These are phyloP conservation scores for Cercospora sesami DNA, from an alignment of 2,329 filamentous ascomycete species.

Conservation along the genomic window DNA sequence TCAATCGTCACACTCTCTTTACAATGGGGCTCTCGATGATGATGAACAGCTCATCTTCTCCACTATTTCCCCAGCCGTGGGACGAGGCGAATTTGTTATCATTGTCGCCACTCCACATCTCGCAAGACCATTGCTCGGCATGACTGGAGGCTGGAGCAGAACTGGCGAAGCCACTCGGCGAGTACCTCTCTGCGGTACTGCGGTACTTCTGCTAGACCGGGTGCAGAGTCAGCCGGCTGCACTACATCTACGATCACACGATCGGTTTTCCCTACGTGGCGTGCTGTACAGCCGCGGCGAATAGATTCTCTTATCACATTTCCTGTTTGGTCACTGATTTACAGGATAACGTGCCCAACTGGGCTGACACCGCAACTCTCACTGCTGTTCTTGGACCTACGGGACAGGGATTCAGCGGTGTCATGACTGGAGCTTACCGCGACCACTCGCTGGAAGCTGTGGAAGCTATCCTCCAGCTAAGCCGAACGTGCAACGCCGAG, in stretches of 20 bases:
- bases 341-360: neutral
- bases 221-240: conserved; percentile 5
- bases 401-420: neutral
- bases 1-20: neutral
- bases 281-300: neutral
- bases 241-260: neutral
- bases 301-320: neutral
- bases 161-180: neutral
- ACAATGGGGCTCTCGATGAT: neutral
- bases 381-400: neutral
- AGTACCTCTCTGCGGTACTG: neutral
- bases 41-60: neutral
- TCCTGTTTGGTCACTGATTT: neutral
- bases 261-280: neutral
- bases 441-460: neutral
- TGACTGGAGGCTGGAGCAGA: neutral
- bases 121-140: neutral
- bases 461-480: neutral
- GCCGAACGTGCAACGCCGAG: neutral
- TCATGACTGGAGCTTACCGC: neutral
- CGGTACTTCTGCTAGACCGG: neutral
- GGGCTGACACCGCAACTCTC: neutral
- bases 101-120: neutral
- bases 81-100: neutral
- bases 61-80: neutral